A percentile compares a stretch with the other conserved stretches of the same genome.
These are phyloP conservation scores for Agrocybe chaxingu DNA, from an alignment of 768 basidiomycete species.

Conservation along the genomic window DNA sequence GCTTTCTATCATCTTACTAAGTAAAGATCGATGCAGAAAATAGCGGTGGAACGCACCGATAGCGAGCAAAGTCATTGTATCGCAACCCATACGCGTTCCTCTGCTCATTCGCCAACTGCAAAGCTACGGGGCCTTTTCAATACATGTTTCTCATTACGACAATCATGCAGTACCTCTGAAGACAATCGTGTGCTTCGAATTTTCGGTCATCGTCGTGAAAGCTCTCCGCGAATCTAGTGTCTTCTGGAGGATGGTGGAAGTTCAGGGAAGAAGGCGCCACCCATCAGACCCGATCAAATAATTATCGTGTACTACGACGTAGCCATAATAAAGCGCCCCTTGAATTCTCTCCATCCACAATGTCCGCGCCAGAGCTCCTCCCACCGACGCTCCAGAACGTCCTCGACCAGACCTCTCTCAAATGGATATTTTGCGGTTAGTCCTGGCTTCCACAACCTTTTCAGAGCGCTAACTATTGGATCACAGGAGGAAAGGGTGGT, in stretches of 20 bases:
- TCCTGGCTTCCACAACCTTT: conserved; percentile 16
- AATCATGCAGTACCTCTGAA: conserved; percentile 32
- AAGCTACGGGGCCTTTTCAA: conserved; percentile 42
- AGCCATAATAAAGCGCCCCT: conserved; percentile 1
- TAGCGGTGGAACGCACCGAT: conserved; percentile 51
- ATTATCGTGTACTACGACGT: not conserved
- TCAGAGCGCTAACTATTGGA: conserved; percentile 7
- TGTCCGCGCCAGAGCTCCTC: conserved; percentile 48
- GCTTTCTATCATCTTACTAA: conserved; percentile 48
- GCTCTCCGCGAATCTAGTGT: conserved; percentile 3
- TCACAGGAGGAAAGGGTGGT: conserved; percentile 93
- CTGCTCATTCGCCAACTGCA: conserved; percentile 84
- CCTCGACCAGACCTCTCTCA: conserved; percentile 86
- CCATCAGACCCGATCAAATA: conserved; percentile 5
- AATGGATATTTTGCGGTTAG: conserved; percentile 99
- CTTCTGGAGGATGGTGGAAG: conserved; percentile 14
- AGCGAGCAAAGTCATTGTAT: conserved; percentile 84
- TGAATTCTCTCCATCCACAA: conserved; percentile 29
- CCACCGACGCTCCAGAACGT: conserved; percentile 91
- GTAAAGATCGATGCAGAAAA: not conserved
- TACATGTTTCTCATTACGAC: conserved; percentile 5
- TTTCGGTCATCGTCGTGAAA: conserved; percentile 27
- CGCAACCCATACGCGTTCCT: conserved; percentile 88
- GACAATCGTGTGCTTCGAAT: conserved; percentile 13
- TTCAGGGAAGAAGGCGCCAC: conserved; percentile 8